phyloP scores from a whole-genome alignment of 1,284 basidiomycete genomes.

The Ceratobasidium sp. region DNA sequence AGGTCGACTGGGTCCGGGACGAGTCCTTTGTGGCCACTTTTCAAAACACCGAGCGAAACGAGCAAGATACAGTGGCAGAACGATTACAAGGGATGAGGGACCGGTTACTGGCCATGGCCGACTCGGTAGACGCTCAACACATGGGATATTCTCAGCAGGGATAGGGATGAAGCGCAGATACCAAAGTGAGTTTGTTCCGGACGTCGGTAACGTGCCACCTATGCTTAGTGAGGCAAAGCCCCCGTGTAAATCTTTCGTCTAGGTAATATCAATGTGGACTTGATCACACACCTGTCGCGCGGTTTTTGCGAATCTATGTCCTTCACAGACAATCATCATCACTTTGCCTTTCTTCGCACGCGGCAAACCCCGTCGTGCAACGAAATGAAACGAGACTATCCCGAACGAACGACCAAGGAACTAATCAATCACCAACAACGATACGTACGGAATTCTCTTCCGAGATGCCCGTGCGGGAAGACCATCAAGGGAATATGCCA shows the following conservation, averaged over 20 bases:
- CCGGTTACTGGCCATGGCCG: slow-evolving; percentile 65
- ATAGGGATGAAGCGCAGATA: not conserved
- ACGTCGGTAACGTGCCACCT: not conserved
- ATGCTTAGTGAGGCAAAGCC: slow-evolving; percentile 1
- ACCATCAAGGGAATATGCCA: not conserved
- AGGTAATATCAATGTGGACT: not conserved
- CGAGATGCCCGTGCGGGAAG: not conserved
- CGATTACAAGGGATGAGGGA: slow-evolving; percentile 65
- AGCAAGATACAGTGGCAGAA: slow-evolving; percentile 45
- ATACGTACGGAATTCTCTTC: not conserved
- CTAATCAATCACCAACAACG: not conserved
- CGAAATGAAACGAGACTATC: not conserved
- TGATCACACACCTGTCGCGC: slow-evolving; percentile 2
- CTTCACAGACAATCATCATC: not conserved
- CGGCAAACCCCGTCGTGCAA: slow-evolving; percentile 19
- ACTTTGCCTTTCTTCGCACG: not conserved
- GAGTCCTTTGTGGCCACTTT: slow-evolving; percentile 61
- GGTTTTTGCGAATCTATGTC: slow-evolving; percentile 24
- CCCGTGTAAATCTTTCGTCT: not conserved
- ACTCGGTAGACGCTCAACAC: slow-evolving; percentile 54
- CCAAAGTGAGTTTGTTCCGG: slow-evolving; percentile 1
- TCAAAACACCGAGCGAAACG: not conserved
- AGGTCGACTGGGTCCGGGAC: slow-evolving; percentile 75
- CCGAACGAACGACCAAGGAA: not conserved
- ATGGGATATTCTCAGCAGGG: slow-evolving; percentile 62